These are phyloP conservation scores for Rhinocladiella similis DNA, from an alignment of 2,329 filamentous ascomycete genomes.

Conservation along the genomic window DNA sequence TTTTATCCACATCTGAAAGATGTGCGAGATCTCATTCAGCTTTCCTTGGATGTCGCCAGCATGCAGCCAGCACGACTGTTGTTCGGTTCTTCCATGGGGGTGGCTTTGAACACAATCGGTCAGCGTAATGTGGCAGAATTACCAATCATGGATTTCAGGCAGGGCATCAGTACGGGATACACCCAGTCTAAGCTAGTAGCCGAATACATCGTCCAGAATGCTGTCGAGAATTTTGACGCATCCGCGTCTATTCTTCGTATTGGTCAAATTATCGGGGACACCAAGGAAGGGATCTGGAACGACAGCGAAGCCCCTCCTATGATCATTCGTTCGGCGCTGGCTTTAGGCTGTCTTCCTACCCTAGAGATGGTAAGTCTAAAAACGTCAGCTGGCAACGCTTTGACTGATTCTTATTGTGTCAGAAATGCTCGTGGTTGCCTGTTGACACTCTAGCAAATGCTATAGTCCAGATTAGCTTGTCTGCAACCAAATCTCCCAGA, in stretches of 20 bases:
- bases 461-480: conserved; percentile 33
- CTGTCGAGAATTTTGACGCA: conserved; percentile 32
- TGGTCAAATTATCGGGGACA: conserved; percentile 55
- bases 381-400: too few species aligned
- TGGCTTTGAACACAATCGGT: conserved; percentile 35
- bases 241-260: conserved; percentile 41
- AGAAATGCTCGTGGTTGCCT: conserved; percentile 39
- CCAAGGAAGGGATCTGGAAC: conserved; percentile 50
- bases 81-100: conserved; percentile 53
- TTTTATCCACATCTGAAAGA: conserved; percentile 55
- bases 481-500: conserved; percentile 20
- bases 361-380: conserved; percentile 45
- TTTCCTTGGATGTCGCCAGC: conserved; percentile 38
- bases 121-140: conserved; percentile 9
- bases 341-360: conserved; percentile 45
- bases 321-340: conserved; percentile 39
- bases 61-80: conserved; percentile 35
- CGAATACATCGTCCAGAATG: conserved; percentile 48
- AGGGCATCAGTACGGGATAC: conserved; percentile 52
- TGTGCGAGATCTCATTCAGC: conserved; percentile 50
- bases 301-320: conserved; percentile 53
- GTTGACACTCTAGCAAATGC: conserved; percentile 41
- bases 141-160: conserved; percentile 12
- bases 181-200: conserved; percentile 59
- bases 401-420: background rate